A percentile compares a stretch with the other conserved stretches of the same genome.
Evolutionary conservation across 1,284 basidiomycete genomes (phyloP).

Genomic region (Puccinia coronata): DNA sequence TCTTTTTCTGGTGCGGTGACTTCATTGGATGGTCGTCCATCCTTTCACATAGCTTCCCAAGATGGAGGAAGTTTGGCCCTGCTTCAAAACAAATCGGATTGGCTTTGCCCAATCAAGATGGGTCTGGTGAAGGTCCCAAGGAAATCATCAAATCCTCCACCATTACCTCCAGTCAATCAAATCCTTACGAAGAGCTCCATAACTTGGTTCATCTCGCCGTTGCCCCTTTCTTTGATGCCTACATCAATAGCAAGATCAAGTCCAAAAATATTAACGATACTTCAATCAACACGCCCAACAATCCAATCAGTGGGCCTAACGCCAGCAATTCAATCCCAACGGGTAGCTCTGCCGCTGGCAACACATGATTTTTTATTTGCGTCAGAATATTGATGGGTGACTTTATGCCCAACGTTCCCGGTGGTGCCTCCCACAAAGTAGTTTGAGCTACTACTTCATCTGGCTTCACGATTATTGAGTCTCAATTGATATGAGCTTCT

Average conservation of each 20-base stretch:
- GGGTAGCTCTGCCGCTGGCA: slow-evolving; percentile 1
- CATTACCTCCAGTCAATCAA: slow-evolving; percentile 58
- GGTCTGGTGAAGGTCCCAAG: slow-evolving; percentile 49
- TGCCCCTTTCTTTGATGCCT: slow-evolving; percentile 97
- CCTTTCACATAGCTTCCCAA: no score
- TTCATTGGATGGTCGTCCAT: no score
- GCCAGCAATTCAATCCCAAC: slow-evolving; percentile 15
- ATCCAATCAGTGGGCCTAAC: slow-evolving; percentile 8
- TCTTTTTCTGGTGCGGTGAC: no score
- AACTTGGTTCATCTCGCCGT: slow-evolving; percentile 95
- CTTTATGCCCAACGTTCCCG: no score
- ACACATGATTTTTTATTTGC: no score
- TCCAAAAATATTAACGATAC: slow-evolving; percentile 41
- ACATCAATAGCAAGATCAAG: slow-evolving; percentile 66
- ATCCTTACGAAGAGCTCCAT: slow-evolving; percentile 95
- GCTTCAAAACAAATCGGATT: slow-evolving; percentile 63
- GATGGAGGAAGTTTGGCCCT: no score
- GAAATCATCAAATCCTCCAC: slow-evolving; percentile 53
- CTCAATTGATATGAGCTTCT: no score
- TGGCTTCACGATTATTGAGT: no score
- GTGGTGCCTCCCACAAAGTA: no score
- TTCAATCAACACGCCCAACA: slow-evolving; percentile 30
- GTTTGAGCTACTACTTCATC: no score
- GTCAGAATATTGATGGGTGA: no score
- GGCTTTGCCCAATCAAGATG: slow-evolving; percentile 26